Percentiles rank a stretch among this genome's conserved stretches.
phyloP scores from a whole-genome alignment of 2,329 filamentous ascomycete species.

The Nannizzia gypsea region DNA sequence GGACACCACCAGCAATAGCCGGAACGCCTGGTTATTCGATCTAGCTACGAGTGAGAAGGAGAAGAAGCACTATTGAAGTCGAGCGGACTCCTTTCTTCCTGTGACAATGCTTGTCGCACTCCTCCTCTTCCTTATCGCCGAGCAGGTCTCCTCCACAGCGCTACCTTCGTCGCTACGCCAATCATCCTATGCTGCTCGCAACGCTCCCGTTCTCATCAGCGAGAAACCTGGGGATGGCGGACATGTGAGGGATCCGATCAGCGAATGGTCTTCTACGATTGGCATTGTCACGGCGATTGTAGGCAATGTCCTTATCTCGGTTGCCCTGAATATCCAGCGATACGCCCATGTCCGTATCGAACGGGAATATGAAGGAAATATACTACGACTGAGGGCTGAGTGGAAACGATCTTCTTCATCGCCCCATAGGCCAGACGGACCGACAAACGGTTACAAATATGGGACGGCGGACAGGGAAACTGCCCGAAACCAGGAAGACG shows the following conservation, averaged over 20 bases:
- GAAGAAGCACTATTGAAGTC: neutral
- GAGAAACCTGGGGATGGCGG: slow-evolving; percentile 1
- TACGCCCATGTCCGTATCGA: slow-evolving; percentile 85
- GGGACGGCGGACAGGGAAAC: slow-evolving; percentile 20
- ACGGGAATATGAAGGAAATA: slow-evolving; percentile 51
- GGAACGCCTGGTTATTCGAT: neutral
- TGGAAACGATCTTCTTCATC: slow-evolving; percentile 33
- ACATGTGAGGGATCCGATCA: slow-evolving; percentile 9
- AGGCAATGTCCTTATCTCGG: slow-evolving; percentile 86
- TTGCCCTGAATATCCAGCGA: slow-evolving; percentile 90
- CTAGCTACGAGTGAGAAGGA: neutral
- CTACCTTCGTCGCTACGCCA: neutral
- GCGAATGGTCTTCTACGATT: slow-evolving; percentile 63
- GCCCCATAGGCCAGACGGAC: slow-evolving; percentile 7
- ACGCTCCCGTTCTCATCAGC: neutral
- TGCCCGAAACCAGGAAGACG: slow-evolving; percentile 4
- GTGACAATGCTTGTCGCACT: slow-evolving; percentile 3
- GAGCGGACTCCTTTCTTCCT: neutral
- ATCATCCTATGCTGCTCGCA: neutral
- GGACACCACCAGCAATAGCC: neutral
- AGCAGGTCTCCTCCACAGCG: slow-evolving; percentile 3
- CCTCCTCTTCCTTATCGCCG: slow-evolving; percentile 7
- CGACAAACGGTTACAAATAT: slow-evolving; percentile 10
- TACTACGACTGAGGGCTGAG: slow-evolving; percentile 44
- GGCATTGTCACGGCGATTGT: slow-evolving; percentile 87